Percentiles rank a stretch among this genome's conserved stretches.
Evolutionary conservation across 2,329 filamentous ascomycete genomes (phyloP).

Genomic region (Aureobasidium sp.): DNA sequence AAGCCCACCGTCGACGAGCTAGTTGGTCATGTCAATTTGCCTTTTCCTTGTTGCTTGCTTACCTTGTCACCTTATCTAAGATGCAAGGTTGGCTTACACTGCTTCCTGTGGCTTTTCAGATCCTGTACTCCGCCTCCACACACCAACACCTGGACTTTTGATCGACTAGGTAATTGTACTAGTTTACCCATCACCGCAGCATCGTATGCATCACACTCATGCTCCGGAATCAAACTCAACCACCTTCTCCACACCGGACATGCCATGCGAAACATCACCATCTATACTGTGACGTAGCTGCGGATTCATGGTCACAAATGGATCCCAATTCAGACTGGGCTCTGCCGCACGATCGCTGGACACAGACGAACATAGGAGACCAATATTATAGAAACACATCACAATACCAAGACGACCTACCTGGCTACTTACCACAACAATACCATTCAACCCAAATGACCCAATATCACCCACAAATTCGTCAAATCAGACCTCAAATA

Average conservation of each 20-base stretch:
- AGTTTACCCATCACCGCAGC: neutral
- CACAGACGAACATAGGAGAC: neutral
- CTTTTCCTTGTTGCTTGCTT: conserved; percentile 8
- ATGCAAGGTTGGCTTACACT: conserved; percentile 11
- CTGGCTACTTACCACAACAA: neutral
- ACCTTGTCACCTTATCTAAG: conserved; percentile 13
- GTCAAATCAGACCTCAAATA: neutral
- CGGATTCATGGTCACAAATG: conserved; percentile 9
- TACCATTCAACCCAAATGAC: neutral
- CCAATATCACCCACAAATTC: neutral
- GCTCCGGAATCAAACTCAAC: neutral
- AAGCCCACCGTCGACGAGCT: conserved; percentile 8
- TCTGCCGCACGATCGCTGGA: conserved; percentile 6
- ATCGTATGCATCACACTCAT: conserved; percentile 5
- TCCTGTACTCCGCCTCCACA: conserved; percentile 9
- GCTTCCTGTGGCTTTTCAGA: conserved; percentile 4
- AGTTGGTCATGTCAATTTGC: conserved; percentile 6
- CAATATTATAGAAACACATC: neutral
- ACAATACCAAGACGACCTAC: neutral
- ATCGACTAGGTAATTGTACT: neutral
- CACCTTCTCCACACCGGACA: conserved; percentile 3
- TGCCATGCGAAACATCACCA: conserved; percentile 1
- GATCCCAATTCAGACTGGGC: neutral
- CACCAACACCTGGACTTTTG: neutral
- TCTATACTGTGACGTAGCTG: conserved; percentile 1